Evolutionary conservation across 495 filamentous ascomycete genomes (phyloP), one percentile per base, ranked within the genome.

Genomic region (Penicilliopsis zonata): DNA sequence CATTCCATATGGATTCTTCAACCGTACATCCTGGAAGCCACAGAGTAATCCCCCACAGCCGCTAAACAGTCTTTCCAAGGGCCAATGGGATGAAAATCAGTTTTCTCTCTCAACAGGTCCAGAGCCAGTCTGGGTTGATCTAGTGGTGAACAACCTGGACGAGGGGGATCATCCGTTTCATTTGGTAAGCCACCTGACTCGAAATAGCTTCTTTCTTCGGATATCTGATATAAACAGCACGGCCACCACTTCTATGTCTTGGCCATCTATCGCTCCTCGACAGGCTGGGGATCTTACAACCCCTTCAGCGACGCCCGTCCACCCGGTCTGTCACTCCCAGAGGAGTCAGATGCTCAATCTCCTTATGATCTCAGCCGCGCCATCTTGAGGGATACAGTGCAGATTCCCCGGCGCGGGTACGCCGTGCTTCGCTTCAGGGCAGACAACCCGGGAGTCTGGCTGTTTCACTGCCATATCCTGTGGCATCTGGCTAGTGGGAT

Each of bases 171-270:
- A 72, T 44, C 65, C 67, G 6, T 72, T 70, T 36, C 67, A 72
- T 41, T 26, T 70, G 26, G 62, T 66, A 49, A 15, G 41, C 35
- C 28, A 15, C 10, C 13, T n/a, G n/a, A n/a, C n/a, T n/a, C 22
- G 6, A 24, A 14, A 3, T 16, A 30, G 15, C 28, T 30, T 9
- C 16, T 4, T 30, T 16, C n/a, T 18, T 18, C 28, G 19, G 6
- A 31, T 16, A 31, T 4, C n/a, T 31, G 30, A 31, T 31, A 13
- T n/a, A 7, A 30, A 4, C n/a, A 87, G 29, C 86, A 93, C 61
- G 85, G 85, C 3, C 82, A 93, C 57, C 70, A 79, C 43, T 90
- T 88, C 58, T 86, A 87, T 46, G 62, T 84, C 10, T 60, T 83
- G 9, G 53, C 58, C 15, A 63, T 75, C 3, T 41, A 55, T 28